Conservation (phyloP, 2,329 filamentous ascomycete species). For the Ophiostoma angusticollis region DNA sequence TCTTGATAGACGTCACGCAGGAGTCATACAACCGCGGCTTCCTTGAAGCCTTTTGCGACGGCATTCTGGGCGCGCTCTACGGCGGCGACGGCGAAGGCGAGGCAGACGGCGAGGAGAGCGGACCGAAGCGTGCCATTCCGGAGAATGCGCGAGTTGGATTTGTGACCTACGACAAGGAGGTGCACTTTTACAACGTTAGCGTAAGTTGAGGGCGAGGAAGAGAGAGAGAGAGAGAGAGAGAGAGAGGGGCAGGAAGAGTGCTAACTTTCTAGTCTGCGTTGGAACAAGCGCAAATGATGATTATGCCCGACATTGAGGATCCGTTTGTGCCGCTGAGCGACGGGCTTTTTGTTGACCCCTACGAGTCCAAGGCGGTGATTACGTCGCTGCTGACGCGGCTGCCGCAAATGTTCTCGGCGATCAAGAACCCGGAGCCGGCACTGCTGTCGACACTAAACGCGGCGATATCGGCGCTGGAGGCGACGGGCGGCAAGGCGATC, state of each 20-base stretch:
- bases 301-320: conserved; percentile 95
- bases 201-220: conserved; percentile 48
- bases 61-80: conserved; percentile 75
- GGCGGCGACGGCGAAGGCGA: conserved; percentile 44
- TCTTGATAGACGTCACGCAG: conserved; percentile 85
- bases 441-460: conserved; percentile 75
- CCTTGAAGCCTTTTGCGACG: conserved; percentile 78
- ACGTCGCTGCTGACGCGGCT: conserved; percentile 73
- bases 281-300: conserved; percentile 90
- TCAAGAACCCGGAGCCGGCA: conserved; percentile 86
- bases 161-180: conserved; percentile 89
- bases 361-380: conserved; percentile 73
- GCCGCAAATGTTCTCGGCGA: conserved; percentile 71
- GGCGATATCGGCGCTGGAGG: conserved; percentile 67
- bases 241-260: no score
- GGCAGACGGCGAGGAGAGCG: conserved; percentile 37
- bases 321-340: conserved; percentile 88
- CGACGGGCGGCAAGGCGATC: conserved; percentile 84
- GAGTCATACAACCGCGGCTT: conserved; percentile 87
- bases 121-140: conserved; percentile 50
- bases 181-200: conserved; percentile 95
- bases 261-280: conserved; percentile 46
- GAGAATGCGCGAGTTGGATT: conserved; percentile 81
- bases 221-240: no score
- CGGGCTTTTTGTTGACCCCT: conserved; percentile 86